phyloP scores from a whole-genome alignment of 2,329 filamentous ascomycete genomes.

The Mycocentrospora acerina region DNA sequence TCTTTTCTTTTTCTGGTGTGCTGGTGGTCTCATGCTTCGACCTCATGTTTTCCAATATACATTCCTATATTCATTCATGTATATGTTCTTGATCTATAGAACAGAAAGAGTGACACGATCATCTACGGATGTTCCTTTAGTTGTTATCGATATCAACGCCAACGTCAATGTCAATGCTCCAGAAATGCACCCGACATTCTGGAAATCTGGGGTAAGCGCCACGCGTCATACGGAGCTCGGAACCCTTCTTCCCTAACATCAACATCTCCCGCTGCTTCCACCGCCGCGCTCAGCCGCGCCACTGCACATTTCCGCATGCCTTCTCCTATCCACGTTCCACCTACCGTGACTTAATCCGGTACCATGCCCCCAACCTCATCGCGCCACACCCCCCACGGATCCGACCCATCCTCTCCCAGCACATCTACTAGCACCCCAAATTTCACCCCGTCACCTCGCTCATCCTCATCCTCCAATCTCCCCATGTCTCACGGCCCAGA shows the following conservation, averaged over 20 bases:
- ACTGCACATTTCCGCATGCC: neutral
- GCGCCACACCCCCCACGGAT: conserved; percentile 14
- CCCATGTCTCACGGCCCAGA: conserved; percentile 15
- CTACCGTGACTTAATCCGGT: neutral
- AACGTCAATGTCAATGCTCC: no score
- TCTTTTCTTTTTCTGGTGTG: no score
- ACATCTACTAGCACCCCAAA: conserved; percentile 21
- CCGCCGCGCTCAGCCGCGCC: neutral
- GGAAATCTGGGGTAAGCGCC: no score
- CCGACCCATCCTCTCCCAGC: conserved; percentile 19
- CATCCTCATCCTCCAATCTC: conserved; percentile 14
- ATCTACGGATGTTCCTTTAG: no score
- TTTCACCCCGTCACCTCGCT: conserved; percentile 25
- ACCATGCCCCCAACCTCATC: conserved; percentile 13
- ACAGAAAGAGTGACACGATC: no score
- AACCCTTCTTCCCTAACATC: neutral
- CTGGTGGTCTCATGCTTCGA: no score
- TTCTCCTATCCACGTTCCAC: neutral
- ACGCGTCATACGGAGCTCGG: neutral
- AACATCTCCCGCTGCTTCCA: neutral
- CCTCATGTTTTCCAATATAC: no score
- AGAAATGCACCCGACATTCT: no score
- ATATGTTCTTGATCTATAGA: no score
- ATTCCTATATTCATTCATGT: no score
- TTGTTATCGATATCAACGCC: no score